Base-by-base conservation (phyloP, 1,284 basidiomycete genomes). In the Cutaneotrichosporon sp. region DNA sequence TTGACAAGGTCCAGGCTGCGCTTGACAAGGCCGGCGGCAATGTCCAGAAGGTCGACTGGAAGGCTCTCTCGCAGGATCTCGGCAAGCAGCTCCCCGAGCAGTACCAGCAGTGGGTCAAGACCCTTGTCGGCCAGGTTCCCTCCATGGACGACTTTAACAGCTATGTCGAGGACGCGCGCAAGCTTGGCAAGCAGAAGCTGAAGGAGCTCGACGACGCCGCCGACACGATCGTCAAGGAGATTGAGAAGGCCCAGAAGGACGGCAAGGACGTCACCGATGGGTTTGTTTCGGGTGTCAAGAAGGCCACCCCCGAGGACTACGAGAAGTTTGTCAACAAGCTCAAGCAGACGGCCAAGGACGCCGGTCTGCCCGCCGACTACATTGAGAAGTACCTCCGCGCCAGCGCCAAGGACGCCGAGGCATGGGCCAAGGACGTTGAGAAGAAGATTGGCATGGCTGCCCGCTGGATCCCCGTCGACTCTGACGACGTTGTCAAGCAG, bases 31-130 rank as follows among this genome's bases (percentile, higher is more conserved):
- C 73, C 37, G 62, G 61, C 40, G 70, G 68, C 21, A 66, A 74
- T 53, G 59, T 65, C 17, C 38, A 60, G 52, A 62, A 75, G 26
- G 56, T 75, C 8, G 72, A 75, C 59, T 75, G 73, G 73, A 67
- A 68, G 56, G 52, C 43, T 20, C 55, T 74, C 35, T 63, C 64
- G 4, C 41, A 61, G 26, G 65, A 70, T 38, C 55, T 73, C 26
- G 67, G 67, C 63, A 60, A 59, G 49, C 67, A 73, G 58, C 56
- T 70, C 46, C 69, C 70, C 8, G 64, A 64, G 26, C 59, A 64
- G 51, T 59, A 63, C 39, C 64, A 71, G 57, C 55, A 65, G 34
- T 49, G 62, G 45, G 62, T 75, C 7, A 20, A 69, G 67, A 52
- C 60, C 43, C 52, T 73, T 37, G 63, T 69, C 54, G 71, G 69